phyloP scores from a whole-genome alignment of 2,329 filamentous ascomycete species.

The Ophiostoma ulmi region DNA sequence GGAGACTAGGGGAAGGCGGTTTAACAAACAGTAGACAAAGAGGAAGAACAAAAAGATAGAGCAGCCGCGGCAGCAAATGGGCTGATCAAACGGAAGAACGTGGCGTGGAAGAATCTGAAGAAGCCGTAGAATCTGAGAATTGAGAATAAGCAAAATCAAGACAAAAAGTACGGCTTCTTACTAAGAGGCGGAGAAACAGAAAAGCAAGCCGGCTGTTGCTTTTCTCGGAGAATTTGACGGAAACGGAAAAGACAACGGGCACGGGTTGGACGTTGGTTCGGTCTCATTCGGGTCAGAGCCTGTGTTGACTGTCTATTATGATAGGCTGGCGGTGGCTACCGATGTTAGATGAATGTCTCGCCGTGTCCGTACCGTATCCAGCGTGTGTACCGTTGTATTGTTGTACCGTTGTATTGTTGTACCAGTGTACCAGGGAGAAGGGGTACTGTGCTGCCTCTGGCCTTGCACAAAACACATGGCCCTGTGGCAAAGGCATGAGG shows the following conservation, averaged over 20 bases:
- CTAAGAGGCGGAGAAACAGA: neutral
- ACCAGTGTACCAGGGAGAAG: neutral
- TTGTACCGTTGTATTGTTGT: too few relatives aligned
- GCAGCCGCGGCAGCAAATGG: neutral
- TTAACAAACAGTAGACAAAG: neutral
- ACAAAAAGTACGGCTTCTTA: neutral
- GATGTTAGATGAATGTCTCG: neutral
- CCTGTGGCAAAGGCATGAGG: too few relatives aligned
- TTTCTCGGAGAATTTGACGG: constrained; percentile 7
- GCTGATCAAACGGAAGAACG: neutral
- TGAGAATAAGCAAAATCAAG: neutral
- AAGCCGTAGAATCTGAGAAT: neutral
- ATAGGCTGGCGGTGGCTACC: neutral
- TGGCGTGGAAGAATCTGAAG: neutral
- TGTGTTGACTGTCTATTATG: neutral
- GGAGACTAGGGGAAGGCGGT: neutral
- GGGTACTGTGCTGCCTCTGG: neutral
- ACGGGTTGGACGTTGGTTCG: neutral
- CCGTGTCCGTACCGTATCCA: neutral
- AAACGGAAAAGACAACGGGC: neutral
- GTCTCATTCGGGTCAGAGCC: neutral
- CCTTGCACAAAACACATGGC: too few relatives aligned
- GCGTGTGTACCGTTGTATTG: neutral
- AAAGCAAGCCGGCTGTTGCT: neutral
- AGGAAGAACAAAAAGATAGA: neutral